phyloP scores from a whole-genome alignment of 257 asterid genomes.

The Gynochthodes officinalis region DNA sequence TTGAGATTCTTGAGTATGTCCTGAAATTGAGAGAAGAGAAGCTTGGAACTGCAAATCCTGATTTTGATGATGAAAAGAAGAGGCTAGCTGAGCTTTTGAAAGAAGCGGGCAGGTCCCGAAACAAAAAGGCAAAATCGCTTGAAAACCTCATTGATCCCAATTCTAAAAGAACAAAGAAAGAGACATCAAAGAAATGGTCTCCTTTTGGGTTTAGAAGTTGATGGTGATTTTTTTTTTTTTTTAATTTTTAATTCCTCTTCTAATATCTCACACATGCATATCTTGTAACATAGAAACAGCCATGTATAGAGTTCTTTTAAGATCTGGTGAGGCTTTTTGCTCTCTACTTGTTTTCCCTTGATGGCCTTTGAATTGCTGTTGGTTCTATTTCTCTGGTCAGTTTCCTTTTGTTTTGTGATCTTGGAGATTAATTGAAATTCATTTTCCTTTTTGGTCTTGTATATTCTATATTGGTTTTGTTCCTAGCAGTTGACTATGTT shows the following conservation, averaged over 20 bases:
- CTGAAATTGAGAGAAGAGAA: slow-evolving; percentile 95
- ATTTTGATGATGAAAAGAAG: slow-evolving; percentile 94
- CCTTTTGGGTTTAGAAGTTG: slow-evolving; percentile 90
- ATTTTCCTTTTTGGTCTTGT: neutral
- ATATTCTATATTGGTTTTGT: neutral
- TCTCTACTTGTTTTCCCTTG: neutral
- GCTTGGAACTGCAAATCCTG: slow-evolving; percentile 97
- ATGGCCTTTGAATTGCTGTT: slow-evolving; percentile 40
- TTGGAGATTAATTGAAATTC: slow-evolving; percentile 17
- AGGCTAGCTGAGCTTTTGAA: slow-evolving; percentile 89
- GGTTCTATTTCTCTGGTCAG: slow-evolving; percentile 21
- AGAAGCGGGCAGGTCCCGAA: slow-evolving; percentile 92
- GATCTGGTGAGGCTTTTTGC: slow-evolving; percentile 41
- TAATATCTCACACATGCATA: slow-evolving; percentile 21
- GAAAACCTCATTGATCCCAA: slow-evolving; percentile 89
- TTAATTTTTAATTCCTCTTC: slow-evolving; percentile 10
- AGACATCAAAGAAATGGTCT: slow-evolving; percentile 91
- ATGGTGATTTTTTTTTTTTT: slow-evolving; percentile 15
- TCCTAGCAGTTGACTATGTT: neutral
- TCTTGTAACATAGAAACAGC: slow-evolving; percentile 44
- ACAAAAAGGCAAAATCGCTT: slow-evolving; percentile 89
- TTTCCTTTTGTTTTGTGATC: slow-evolving; percentile 42
- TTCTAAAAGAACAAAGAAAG: slow-evolving; percentile 80
- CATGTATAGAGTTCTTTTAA: slow-evolving; percentile 53
- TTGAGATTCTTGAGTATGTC: slow-evolving; percentile 88